Evolutionary conservation across 768 basidiomycete species (phyloP), one percentile per base, ranked within the genome.

Genomic region (Dendrothele bispora): DNA sequence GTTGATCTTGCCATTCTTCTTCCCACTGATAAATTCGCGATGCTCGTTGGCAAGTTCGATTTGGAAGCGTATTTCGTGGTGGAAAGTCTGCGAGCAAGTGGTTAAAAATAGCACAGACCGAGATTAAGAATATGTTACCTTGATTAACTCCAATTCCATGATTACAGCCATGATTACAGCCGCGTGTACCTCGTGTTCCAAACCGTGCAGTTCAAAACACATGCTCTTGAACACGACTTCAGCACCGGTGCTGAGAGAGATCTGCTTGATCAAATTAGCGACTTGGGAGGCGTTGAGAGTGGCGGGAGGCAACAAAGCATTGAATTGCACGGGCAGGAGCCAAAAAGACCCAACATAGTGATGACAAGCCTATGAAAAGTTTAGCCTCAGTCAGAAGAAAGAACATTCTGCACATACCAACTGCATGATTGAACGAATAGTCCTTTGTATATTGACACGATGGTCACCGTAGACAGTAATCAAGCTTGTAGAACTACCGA

Each of bases 1-100:
- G 75, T 98, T 98, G 67, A 98, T 92, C 71, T 99, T 99, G 49
- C 95, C 95, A 60, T 98, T 98, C 78, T 98, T 98, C 77, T 99
- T 99, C 36, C 95, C 95, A 48, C 89, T 91, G 66, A 99, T 97
- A 70, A 98, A 99, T 57, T 99, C 95, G 50, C 95, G 85, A 57
- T 98, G 95, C 64, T 99, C 97, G 64, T 95, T 95, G 35, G 94
- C 88, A 5, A 98, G 81, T 68, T 99, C 97, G 46, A 98, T 92
- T 68, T 98, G 95, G 73, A 98, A 98, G 40, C 93, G 88, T 54
- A 98, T 92, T 70, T 99, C 95, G 61, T 95, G 94, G 58, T 97
- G 92, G 75, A 95, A 98, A 30, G 83, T 74, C 93, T 95, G 55
- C 2, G 32, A 5, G 1, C 40, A 37, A 27, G 43, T 49, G 42